Evolutionary conservation across 1,284 basidiomycete genomes (phyloP).

Genomic region (Cerrena zonata): DNA sequence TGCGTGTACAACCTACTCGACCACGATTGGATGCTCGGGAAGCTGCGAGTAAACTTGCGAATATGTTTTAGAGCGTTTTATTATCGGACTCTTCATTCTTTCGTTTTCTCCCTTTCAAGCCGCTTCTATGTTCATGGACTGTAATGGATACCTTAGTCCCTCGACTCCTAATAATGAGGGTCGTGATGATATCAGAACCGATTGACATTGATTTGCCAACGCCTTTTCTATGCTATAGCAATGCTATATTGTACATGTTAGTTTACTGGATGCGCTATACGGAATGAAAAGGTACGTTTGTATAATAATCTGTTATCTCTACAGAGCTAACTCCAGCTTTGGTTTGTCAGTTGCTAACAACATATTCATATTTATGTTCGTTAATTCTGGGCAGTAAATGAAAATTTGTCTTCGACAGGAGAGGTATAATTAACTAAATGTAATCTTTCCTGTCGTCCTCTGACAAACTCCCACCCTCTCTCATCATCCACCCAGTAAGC

Average conservation of each 20-base stretch:
- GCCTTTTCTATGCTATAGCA: not conserved
- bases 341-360: no score
- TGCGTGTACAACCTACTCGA: slow-evolving; percentile 61
- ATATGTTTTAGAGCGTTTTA: slow-evolving; percentile 58
- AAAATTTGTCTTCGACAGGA: no score
- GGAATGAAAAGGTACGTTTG: no score
- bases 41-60: slow-evolving; percentile 82
- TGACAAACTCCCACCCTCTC: slow-evolving; percentile 42
- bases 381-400: no score
- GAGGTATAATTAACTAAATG: slow-evolving; percentile 35
- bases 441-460: slow-evolving; percentile 42
- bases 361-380: no score
- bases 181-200: not conserved
- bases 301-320: no score
- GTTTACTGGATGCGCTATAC: no score
- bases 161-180: not conserved
- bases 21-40: slow-evolving; percentile 71
- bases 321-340: no score
- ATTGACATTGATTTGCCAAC: not conserved
- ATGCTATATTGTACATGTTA: not conserved
- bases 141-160: slow-evolving; percentile 1
- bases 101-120: not conserved
- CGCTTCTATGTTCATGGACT: not conserved
- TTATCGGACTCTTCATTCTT: not conserved
- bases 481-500: slow-evolving; percentile 39